phyloP scores from a whole-genome alignment of 1,139 yeast genomes.

The Chernovozyma sophiae-reginae region DNA sequence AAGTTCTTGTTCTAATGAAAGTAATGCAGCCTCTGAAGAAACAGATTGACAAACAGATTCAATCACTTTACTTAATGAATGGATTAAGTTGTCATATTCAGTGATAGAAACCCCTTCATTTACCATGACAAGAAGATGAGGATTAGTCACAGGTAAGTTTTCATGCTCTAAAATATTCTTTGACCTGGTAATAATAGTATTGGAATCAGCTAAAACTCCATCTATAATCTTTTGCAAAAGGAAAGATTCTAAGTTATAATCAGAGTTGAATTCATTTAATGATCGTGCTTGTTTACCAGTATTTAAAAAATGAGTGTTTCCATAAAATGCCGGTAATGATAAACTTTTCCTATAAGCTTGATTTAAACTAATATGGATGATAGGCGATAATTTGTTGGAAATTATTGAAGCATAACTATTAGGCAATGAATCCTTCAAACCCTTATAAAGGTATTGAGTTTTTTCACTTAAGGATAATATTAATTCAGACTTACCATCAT shows the following conservation, averaged over 20 bases:
- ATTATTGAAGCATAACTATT: conserved; percentile 41
- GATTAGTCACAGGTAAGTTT: conserved; percentile 63
- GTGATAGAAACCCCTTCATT: conserved; percentile 49
- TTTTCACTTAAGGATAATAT: conserved; percentile 25
- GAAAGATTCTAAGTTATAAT: conserved; percentile 56
- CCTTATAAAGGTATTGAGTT: conserved; percentile 13
- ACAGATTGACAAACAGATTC: conserved; percentile 16
- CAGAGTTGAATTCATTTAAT: conserved; percentile 34
- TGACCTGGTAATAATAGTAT: conserved; percentile 65
- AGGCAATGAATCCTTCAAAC: conserved; percentile 16
- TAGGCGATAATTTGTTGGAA: conserved; percentile 62
- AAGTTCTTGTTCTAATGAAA: conserved; percentile 18
- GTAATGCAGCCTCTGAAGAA: conserved; percentile 15
- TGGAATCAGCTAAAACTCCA: conserved; percentile 41
- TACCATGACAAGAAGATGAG: conserved; percentile 62
- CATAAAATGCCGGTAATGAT: conserved; percentile 46
- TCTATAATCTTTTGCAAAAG: conserved; percentile 64
- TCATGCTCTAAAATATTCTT: conserved; percentile 72
- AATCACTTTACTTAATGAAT: conserved; percentile 16
- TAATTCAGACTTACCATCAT: conserved; percentile 27
- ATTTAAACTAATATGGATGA: conserved; percentile 56
- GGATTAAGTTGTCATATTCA: conserved; percentile 41
- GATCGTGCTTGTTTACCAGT: conserved; percentile 36
- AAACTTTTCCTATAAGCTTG: conserved; percentile 39
- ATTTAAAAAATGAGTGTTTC: conserved; percentile 33